phyloP scores from a whole-genome alignment of 768 basidiomycete genomes.

The Rhizopogon vinicolor region DNA sequence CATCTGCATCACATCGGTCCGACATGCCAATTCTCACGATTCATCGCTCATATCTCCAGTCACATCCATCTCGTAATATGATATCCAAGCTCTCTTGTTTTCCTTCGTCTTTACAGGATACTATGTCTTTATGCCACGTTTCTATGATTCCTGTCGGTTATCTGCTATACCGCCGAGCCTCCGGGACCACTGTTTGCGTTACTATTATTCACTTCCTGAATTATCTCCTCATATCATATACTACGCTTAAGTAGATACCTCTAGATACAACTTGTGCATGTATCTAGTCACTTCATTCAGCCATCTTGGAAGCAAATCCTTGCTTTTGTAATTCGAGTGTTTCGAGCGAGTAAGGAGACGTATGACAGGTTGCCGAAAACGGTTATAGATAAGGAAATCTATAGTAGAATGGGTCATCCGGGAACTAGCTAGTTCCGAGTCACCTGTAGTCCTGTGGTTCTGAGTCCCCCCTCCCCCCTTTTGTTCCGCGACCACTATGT shows the following conservation, averaged over 20 bases:
- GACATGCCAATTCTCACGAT: constrained; percentile 8
- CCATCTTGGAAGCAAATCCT: constrained; percentile 6
- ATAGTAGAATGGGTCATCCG: no score
- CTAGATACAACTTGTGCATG: constrained; percentile 31
- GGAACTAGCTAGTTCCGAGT: no score
- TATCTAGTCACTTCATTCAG: constrained; percentile 24
- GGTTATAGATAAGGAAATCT: constrained; percentile 4
- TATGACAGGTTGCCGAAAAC: constrained; percentile 17
- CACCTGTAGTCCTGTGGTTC: no score
- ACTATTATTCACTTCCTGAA: constrained; percentile 28
- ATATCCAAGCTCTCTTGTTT: constrained; percentile 5
- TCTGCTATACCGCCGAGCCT: constrained; percentile 17
- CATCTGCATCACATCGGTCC: constrained; percentile 13
- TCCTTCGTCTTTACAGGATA: constrained; percentile 13
- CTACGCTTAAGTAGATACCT: constrained; percentile 31
- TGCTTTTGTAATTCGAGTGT: neutral
- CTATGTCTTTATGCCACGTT: constrained; percentile 25
- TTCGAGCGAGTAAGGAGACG: neutral
- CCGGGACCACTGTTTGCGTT: constrained; percentile 11
- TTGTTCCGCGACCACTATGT: constrained; percentile 38
- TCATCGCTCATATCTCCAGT: constrained; percentile 7
- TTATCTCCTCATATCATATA: constrained; percentile 39
- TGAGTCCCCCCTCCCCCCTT: constrained; percentile 2
- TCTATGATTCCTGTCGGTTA: constrained; percentile 16
- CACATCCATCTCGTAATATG: neutral